A percentile compares a stretch with the other conserved stretches of the same genome.
These are phyloP conservation scores for Tricholoma saponaceum DNA, from an alignment of 768 basidiomycete genomes.

Conservation along the genomic window DNA sequence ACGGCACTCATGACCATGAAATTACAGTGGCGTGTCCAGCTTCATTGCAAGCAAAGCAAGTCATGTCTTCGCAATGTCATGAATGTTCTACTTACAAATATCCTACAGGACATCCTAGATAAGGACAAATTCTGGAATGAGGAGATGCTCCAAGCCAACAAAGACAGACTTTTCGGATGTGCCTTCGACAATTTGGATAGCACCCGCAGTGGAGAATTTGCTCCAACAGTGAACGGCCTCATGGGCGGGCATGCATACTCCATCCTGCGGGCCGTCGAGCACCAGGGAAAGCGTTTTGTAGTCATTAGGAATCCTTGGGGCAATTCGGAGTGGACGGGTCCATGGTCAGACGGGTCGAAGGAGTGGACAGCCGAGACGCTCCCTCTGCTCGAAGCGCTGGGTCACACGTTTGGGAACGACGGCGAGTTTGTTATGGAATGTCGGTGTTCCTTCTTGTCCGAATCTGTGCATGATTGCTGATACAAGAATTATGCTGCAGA, in stretches of 20 bases:
- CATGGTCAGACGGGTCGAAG: constrained; percentile 52
- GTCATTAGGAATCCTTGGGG: constrained; percentile 43
- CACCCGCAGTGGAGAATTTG: constrained; percentile 23
- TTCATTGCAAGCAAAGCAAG: no score
- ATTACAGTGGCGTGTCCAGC: constrained; percentile 19
- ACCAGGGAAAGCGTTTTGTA: constrained; percentile 46
- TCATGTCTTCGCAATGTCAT: no score
- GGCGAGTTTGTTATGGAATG: no score
- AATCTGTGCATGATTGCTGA: neutral
- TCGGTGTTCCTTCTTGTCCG: neutral
- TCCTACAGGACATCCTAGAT: constrained; percentile 42
- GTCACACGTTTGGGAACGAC: constrained; percentile 44
- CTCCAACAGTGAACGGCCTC: constrained; percentile 31
- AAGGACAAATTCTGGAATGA: constrained; percentile 45
- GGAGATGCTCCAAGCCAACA: constrained; percentile 41
- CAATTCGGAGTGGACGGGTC: no score
- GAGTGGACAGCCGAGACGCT: constrained; percentile 53
- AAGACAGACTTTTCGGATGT: constrained; percentile 48
- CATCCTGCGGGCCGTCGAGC: no score
- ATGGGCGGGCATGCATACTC: constrained; percentile 42
- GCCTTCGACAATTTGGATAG: constrained; percentile 31
- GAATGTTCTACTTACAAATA: no score
- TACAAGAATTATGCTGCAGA: constrained; percentile 16
- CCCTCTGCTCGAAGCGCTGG: constrained; percentile 33
- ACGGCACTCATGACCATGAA: neutral